Evolutionary conservation across 176 grass and related monocot genomes (phyloP), one percentile per base, ranked within the genome.

Genomic region (Aechmea fasciata): DNA sequence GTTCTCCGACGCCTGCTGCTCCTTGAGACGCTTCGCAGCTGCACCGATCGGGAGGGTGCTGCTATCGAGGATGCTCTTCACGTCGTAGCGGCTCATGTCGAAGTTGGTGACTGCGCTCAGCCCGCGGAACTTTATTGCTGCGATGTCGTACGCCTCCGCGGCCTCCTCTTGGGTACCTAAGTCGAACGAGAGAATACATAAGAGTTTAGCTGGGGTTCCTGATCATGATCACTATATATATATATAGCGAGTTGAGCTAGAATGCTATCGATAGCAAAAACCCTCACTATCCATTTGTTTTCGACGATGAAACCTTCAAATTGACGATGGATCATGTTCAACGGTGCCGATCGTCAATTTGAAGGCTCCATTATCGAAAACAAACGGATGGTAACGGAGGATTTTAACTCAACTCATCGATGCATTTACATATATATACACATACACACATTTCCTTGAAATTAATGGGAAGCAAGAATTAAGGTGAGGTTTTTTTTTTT

Each of bases 101-200:
- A 92, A 92, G 89, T 92, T 92, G 41, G 89, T 92, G 33, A 92
- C 89, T 12, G 89, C 89, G 73, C 83, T 92, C 6, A 92, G 85
- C 0, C 89, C 89, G 0, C 89, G 82, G 82, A 92, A 92, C 75
- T 92, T 92, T 69, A 92, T 92, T 50, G 89, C 89, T 11, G 89
- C 89, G 33, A 92, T 88, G 79, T 92, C 89, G 50, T 92, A 92
- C 3, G 89, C 89, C 82, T 92, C 89, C 0, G 89, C 89, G 0
- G 89, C 89, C 85, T 92, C 89, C 71, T 92, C 89, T 76, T 92
- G 89, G 1, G 89, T 92, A 71, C 82, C 89, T 92, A 53, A 71
- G 17, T 51, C 5, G 10, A 64, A 10, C 33, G 33, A 41, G 33
- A 41, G 33, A 7, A 41, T 41, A 41, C 33, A 41, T 41, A 41